These are phyloP conservation scores for Prunus padus DNA, from an alignment of 306 rosid genomes.

Conservation along the genomic window DNA sequence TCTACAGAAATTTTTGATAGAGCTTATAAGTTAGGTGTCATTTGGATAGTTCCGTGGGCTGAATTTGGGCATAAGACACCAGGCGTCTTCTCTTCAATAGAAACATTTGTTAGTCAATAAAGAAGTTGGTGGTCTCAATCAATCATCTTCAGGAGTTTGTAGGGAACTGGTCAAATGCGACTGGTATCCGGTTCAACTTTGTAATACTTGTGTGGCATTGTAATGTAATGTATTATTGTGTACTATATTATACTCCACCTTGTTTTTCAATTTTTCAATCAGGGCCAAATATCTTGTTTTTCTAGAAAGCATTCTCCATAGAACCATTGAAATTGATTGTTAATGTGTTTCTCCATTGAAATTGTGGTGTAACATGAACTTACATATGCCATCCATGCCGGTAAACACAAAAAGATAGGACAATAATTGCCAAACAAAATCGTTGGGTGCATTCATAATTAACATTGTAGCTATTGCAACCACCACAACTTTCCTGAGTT, in stretches of 20 bases:
- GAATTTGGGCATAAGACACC: constrained; percentile 3
- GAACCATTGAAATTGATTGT: no score
- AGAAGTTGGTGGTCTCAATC: not conserved
- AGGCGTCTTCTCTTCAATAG: not conserved
- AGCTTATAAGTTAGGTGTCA: constrained; percentile 11
- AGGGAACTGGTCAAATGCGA: not conserved
- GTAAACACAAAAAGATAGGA: not conserved
- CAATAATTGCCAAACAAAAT: not conserved
- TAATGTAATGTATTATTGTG: not conserved
- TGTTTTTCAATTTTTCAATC: not conserved
- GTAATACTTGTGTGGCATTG: constrained; percentile 10
- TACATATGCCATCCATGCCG: no score
- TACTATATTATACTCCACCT: not conserved
- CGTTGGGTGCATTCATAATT: not conserved
- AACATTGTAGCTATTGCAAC: not conserved
- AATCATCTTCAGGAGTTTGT: not conserved
- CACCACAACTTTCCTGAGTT: not conserved
- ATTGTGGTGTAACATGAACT: not conserved
- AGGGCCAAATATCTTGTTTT: not conserved
- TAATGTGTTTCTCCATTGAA: no score
- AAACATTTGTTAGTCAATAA: constrained; percentile 21
- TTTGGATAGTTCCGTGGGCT: not conserved
- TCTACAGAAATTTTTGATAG: constrained; percentile 6
- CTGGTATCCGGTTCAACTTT: constrained; percentile 12
- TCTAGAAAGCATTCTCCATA: no score